Evolutionary conservation across 495 filamentous ascomycete species (phyloP).

Genomic region (Stereocaulon alpinum): DNA sequence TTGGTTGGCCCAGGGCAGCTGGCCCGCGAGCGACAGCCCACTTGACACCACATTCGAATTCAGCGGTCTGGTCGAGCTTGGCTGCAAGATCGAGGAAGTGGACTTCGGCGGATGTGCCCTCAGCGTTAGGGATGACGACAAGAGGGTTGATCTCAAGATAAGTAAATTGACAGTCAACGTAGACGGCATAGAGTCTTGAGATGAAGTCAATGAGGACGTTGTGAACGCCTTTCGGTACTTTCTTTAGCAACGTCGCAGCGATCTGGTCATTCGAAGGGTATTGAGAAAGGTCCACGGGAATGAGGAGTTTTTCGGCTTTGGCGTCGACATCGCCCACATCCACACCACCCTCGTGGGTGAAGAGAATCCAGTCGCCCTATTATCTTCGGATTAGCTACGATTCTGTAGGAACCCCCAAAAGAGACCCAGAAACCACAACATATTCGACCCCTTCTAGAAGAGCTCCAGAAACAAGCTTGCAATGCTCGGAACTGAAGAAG

Average conservation of each 20-base stretch:
- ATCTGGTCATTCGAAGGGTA: slow-evolving; percentile 96
- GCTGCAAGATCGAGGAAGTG: slow-evolving; percentile 98
- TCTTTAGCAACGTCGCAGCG: slow-evolving; percentile 69
- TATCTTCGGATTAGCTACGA: background rate
- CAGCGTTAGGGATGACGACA: slow-evolving; percentile 91
- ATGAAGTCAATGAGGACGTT: slow-evolving; percentile 99
- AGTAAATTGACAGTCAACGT: slow-evolving; percentile 99
- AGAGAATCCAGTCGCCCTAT: slow-evolving; percentile 98
- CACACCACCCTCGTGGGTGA: slow-evolving; percentile 98
- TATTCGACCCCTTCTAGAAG: too few relatives aligned
- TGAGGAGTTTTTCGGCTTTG: slow-evolving; percentile 96
- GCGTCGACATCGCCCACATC: slow-evolving; percentile 98
- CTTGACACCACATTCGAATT: slow-evolving; percentile 98
- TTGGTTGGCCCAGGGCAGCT: slow-evolving; percentile 68
- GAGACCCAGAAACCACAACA: background rate
- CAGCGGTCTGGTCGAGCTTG: slow-evolving; percentile 97
- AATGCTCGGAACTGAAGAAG: background rate
- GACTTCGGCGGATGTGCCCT: slow-evolving; percentile 84
- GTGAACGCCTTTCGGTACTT: slow-evolving; percentile 91
- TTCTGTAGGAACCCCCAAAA: background rate
- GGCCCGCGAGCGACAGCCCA: slow-evolving; percentile 93
- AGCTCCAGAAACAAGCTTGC: background rate
- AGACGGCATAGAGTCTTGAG: slow-evolving; percentile 86
- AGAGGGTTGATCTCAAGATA: slow-evolving; percentile 99
- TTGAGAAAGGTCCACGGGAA: slow-evolving; percentile 89